These are phyloP conservation scores for Sabuloglossum arenarium DNA, from an alignment of 495 filamentous ascomycete genomes.

Conservation along the genomic window DNA sequence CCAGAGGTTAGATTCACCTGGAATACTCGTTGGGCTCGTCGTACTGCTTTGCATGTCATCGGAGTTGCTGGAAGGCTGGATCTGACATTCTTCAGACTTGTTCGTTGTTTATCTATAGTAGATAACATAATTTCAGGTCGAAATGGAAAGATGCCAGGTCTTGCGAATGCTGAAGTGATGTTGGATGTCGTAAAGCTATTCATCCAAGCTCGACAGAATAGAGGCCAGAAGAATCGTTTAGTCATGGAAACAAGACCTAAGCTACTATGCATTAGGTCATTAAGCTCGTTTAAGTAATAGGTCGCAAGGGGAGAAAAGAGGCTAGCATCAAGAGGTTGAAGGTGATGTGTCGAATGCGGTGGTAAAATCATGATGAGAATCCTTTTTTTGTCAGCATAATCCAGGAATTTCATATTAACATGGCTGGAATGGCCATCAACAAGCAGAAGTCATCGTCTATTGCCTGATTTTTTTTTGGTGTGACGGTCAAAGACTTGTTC, in stretches of 20 bases:
- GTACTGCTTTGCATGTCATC: no score
- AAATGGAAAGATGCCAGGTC: not conserved
- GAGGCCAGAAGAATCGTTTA: not conserved
- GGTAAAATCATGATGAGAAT: conserved; percentile 7
- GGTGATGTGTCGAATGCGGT: conserved; percentile 9
- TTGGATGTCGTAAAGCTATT: not conserved
- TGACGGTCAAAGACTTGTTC: conserved; percentile 8
- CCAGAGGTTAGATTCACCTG: no score
- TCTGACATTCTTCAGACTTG: no score
- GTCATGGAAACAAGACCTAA: not conserved
- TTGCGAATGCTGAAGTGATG: not conserved
- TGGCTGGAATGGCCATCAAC: conserved; percentile 10
- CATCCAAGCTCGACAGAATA: not conserved
- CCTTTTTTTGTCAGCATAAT: conserved; percentile 6
- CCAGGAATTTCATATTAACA: conserved; percentile 8
- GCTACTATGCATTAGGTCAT: not conserved
- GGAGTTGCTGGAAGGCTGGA: no score
- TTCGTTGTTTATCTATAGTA: not conserved
- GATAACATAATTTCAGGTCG: not conserved
- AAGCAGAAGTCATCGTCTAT: conserved; percentile 2
- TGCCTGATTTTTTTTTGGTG: conserved; percentile 4
- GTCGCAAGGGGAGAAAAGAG: conserved; percentile 6
- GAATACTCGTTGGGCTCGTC: no score
- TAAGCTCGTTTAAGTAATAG: conserved; percentile 2
- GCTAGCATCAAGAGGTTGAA: conserved; percentile 10